Evolutionary conservation across 192 early-diverging fungal genomes (phyloP), one percentile per base, ranked within the genome.

Genomic region (Dimargaris xerosporica): DNA sequence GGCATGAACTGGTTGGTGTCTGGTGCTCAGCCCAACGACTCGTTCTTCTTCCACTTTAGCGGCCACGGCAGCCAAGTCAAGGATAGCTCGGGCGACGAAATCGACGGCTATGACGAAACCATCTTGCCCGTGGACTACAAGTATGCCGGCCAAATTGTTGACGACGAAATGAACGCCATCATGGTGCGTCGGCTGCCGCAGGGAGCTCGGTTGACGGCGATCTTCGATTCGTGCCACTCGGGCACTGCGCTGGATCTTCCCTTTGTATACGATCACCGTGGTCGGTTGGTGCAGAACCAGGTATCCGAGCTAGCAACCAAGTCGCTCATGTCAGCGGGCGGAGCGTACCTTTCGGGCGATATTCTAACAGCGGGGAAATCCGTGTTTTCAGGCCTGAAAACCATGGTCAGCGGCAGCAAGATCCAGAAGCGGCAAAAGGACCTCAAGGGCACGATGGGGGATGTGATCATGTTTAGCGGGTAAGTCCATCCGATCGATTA

Each of bases 221-320:
- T 91, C 44, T 89, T 88, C 70, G 90, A 91, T 69, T 90, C 85
- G 56, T 92, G 90, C 66, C 86, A 92, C 65, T 87, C 85, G 42
- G 90, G 88, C 21, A 84, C 90, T 0, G 87, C 82, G 0, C 73
- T 91, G 41, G 89, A 91, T 69, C 71, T 91, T 48, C 87, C 89
- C 2, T 91, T 80, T 66, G 76, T 81, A 63, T 91, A 91, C 65
- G 81, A 82, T 39, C 86, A 84, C 23, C 45, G 75, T 50, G 87
- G 89, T 44, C 74, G 78, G 64, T 67, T 78, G 54, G 75, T 78
- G 73, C 71, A 79, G 65, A 73, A 76, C 26, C 70, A 75, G 66
- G 69, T 72, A 12, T 61, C 74, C 16, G 59, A 67, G 15, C 69
- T 66, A 51, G 73, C 64, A n/a, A 73, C 73, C 29, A 70, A 75